Percentiles rank a stretch among this genome's conserved stretches.
Evolutionary conservation across 306 rosid genomes (phyloP).

Genomic region (Cucumis cinereus): DNA sequence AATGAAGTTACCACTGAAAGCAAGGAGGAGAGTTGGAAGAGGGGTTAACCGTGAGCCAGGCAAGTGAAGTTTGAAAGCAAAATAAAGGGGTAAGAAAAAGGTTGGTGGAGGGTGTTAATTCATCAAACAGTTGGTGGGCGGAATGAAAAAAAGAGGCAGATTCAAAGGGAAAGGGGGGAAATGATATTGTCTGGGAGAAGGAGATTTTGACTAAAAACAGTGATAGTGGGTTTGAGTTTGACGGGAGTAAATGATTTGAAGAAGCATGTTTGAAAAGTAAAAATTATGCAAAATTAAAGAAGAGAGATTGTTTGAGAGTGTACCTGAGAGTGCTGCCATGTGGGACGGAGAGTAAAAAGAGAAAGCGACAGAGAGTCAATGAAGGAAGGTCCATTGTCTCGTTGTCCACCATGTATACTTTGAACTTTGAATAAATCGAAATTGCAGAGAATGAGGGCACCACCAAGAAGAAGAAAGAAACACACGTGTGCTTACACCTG

Average conservation of each 20-base stretch:
- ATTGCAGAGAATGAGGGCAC: not conserved
- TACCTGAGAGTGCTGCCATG: not conserved
- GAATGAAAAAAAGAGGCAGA: not conserved
- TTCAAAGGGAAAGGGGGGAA: not conserved
- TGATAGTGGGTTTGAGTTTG: not conserved
- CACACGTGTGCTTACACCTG: constrained; percentile 6
- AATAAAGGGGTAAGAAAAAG: not conserved
- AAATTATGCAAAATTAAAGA: not conserved
- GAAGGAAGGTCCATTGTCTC: not conserved
- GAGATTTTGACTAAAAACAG: constrained; percentile 7
- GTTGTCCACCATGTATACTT: not conserved
- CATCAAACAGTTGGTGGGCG: not conserved
- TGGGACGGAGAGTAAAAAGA: not conserved
- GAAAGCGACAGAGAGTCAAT: not conserved
- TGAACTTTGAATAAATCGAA: not conserved
- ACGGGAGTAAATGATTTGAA: not conserved
- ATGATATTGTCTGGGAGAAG: not conserved
- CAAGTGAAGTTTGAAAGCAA: not conserved
- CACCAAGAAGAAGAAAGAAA: not conserved
- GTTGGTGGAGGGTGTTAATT: constrained; percentile 1
- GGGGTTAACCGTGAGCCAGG: not conserved
- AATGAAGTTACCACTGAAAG: not conserved
- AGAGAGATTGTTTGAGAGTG: not conserved
- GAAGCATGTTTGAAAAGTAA: not conserved
- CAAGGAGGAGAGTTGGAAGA: not conserved